Percentiles rank a stretch among this genome's conserved stretches.
phyloP scores from a whole-genome alignment of 2,329 filamentous ascomycete species.

The Fusarium pseudocircinatum region DNA sequence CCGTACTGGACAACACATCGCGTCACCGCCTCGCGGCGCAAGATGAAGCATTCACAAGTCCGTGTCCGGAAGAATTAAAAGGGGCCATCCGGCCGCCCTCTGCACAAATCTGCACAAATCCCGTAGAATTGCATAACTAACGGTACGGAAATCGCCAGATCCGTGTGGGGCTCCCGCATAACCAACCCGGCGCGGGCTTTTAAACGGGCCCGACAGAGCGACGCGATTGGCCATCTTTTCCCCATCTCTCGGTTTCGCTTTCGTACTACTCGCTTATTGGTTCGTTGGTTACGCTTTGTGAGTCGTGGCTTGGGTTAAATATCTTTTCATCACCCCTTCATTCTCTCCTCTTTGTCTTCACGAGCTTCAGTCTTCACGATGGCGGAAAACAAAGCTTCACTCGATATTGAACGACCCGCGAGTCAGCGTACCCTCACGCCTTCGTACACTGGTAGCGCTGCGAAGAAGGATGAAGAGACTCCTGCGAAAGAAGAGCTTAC shows the following conservation, averaged over 20 bases:
- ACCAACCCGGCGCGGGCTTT: not conserved
- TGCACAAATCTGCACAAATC: constrained; percentile 15
- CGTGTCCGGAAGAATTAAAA: not conserved
- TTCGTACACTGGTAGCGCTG: not conserved
- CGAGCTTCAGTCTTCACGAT: not conserved
- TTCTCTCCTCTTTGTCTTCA: not conserved
- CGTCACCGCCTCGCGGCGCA: accelerated
- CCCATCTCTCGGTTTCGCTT: not conserved
- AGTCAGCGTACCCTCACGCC: constrained; percentile 34
- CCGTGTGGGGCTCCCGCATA: constrained; percentile 26
- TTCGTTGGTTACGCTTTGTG: not conserved
- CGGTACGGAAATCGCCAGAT: constrained; percentile 2
- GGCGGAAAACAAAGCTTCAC: not conserved
- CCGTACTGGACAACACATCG: accelerated
- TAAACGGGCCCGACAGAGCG: not conserved
- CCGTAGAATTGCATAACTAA: constrained; percentile 4
- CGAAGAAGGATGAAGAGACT: constrained; percentile 16
- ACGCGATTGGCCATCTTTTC: not conserved
- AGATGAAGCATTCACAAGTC: not conserved
- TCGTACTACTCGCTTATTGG: not conserved
- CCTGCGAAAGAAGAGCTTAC: not conserved
- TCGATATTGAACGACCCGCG: constrained; percentile 15
- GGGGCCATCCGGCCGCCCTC: not conserved
- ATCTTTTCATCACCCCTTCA: not conserved
- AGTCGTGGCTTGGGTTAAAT: constrained; percentile 9